phyloP scores from a whole-genome alignment of 192 early-diverging fungal genomes.

The Coemansia sp. region DNA sequence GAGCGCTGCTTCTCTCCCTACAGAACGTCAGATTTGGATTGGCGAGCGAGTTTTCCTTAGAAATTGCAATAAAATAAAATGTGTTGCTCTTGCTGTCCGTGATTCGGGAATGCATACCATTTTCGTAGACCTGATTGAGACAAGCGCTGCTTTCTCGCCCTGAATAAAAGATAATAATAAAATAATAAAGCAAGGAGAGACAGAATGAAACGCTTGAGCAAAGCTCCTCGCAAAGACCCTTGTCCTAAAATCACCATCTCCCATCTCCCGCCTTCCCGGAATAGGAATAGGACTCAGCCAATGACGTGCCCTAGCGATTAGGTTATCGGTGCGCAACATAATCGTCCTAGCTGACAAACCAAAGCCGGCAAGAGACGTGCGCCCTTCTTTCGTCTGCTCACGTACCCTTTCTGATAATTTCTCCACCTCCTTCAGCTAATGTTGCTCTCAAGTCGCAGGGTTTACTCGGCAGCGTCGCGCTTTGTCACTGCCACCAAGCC shows the following conservation, averaged over 20 bases:
- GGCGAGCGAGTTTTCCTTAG: too few species aligned
- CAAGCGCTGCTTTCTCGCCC: too few species aligned
- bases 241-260: too few species aligned
- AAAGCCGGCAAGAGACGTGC: background rate
- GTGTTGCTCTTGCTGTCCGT: too few species aligned
- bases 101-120: background rate
- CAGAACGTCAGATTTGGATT: background rate
- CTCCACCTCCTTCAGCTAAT: background rate
- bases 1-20: slow-evolving; percentile 23
- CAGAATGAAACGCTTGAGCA: too few species aligned
- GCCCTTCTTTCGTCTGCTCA: background rate
- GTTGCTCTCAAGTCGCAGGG: slow-evolving; percentile 44
- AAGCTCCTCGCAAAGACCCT: too few species aligned
- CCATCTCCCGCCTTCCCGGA: too few species aligned
- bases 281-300: background rate
- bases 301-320: background rate
- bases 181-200: background rate
- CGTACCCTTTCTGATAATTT: background rate
- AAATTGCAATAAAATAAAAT: background rate
- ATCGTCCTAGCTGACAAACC: background rate
- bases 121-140: too few species aligned
- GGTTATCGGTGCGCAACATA: background rate
- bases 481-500: slow-evolving; percentile 54
- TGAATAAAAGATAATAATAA: background rate
- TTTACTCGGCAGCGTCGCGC: slow-evolving; percentile 41